These are phyloP conservation scores for Myxozyma nipponensis DNA, from an alignment of 805 yeast species.

Conservation along the genomic window DNA sequence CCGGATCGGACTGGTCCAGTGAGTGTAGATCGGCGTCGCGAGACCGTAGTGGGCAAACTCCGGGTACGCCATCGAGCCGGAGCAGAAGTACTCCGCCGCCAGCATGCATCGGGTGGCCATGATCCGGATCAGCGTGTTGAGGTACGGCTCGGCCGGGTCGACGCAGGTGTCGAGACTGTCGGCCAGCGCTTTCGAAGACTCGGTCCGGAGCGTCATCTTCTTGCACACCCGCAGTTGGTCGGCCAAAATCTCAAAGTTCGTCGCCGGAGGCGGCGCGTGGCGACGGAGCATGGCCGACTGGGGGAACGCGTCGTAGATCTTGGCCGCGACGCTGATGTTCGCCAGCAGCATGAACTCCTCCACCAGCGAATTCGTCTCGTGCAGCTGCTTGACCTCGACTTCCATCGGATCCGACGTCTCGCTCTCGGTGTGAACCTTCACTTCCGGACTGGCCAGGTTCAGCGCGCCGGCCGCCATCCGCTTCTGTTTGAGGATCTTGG, in stretches of 20 bases:
- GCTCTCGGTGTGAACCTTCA: conserved; percentile 92
- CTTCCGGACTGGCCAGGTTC: conserved; percentile 96
- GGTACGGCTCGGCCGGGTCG: conserved; percentile 80
- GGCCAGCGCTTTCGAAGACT: conserved; percentile 85
- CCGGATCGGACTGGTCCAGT: conserved; percentile 97
- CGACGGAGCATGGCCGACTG: conserved; percentile 97
- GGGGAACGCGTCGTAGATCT: conserved; percentile 88
- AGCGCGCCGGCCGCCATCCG: conserved; percentile 94
- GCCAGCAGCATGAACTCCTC: conserved; percentile 99
- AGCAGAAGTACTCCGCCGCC: conserved; percentile 96
- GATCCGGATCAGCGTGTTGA: conserved; percentile 88
- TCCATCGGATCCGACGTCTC: conserved; percentile 96
- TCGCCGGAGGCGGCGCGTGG: conserved; percentile 95
- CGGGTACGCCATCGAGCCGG: conserved; percentile 83
- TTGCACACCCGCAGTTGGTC: conserved; percentile 84
- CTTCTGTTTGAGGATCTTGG: conserved; percentile 77
- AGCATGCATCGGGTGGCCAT: conserved; percentile 99
- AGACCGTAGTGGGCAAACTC: conserved; percentile 96
- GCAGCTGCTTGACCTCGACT: conserved; percentile 81
- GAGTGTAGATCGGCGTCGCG: conserved; percentile 96
- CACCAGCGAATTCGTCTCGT: conserved; percentile 91
- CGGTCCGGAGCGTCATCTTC: conserved; percentile 68
- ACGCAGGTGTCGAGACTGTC: conserved; percentile 86
- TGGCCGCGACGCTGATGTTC: conserved; percentile 90
- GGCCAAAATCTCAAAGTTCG: conserved; percentile 84